Evolutionary conservation across 345 rosid species (phyloP).

Genomic region (Populus euphratica): DNA sequence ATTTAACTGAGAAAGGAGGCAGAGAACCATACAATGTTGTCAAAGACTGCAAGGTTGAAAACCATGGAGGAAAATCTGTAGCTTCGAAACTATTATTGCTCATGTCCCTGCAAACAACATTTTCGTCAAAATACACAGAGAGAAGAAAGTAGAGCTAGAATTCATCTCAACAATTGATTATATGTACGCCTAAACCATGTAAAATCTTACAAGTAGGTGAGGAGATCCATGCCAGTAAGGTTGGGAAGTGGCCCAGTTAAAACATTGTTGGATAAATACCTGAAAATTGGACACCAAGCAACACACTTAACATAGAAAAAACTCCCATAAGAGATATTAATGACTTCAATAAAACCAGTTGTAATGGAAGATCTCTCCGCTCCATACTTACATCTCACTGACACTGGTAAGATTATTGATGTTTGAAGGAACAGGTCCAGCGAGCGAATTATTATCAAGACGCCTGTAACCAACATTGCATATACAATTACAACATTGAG

Average conservation of each 20-base stretch:
- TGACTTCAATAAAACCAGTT: background rate
- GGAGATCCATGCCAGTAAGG: constrained; percentile 49
- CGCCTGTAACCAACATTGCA: constrained; percentile 50
- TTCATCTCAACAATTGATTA: background rate
- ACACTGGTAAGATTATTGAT: constrained; percentile 56
- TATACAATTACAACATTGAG: background rate
- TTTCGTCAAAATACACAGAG: background rate
- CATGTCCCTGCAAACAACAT: constrained; percentile 55
- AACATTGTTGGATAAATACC: constrained; percentile 68
- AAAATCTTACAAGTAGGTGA: constrained; percentile 63
- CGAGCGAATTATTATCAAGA: constrained; percentile 57
- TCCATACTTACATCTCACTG: constrained; percentile 57
- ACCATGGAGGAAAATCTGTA: constrained; percentile 61
- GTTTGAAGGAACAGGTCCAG: constrained; percentile 49
- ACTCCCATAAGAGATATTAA: background rate
- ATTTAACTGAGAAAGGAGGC: constrained; percentile 14
- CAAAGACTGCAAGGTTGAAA: constrained; percentile 39
- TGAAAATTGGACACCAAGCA: constrained; percentile 23
- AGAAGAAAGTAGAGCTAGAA: background rate
- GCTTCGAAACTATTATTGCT: constrained; percentile 63
- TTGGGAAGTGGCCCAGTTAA: constrained; percentile 58
- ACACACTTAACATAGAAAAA: background rate
- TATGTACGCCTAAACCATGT: background rate
- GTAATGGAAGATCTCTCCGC: background rate
- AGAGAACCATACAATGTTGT: constrained; percentile 59